Conservation (phyloP, 1,284 basidiomycete genomes). For the Fomitiporia mediterranea region DNA sequence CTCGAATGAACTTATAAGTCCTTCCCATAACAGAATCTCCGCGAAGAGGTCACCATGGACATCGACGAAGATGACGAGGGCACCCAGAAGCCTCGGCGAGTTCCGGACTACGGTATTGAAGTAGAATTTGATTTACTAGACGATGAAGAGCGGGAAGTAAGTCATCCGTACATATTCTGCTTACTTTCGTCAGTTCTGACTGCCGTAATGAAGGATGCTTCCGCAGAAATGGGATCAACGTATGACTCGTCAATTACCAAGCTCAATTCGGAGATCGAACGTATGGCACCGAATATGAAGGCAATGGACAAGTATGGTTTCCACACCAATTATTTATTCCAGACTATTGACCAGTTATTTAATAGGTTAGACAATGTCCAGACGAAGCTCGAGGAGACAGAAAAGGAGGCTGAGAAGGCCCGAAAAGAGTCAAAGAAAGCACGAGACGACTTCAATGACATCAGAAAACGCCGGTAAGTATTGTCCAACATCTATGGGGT, state of each 20-base stretch:
- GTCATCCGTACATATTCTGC: constrained; percentile 16
- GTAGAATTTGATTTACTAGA: constrained; percentile 81
- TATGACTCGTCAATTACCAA: constrained; percentile 77
- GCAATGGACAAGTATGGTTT: constrained; percentile 74
- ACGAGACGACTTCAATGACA: constrained; percentile 85
- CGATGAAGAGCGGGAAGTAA: constrained; percentile 78
- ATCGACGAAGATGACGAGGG: constrained; percentile 82
- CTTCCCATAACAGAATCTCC: constrained; percentile 52
- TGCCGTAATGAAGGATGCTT: constrained; percentile 48
- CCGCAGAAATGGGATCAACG: constrained; percentile 63
- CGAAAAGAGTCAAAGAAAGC: constrained; percentile 84
- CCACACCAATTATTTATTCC: constrained; percentile 1
- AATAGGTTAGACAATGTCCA: constrained; percentile 89
- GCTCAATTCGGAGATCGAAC: constrained; percentile 81
- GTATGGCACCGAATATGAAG: constrained; percentile 95
- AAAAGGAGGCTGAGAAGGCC: constrained; percentile 73
- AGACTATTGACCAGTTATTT: constrained; percentile 6
- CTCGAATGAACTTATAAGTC: too few species aligned
- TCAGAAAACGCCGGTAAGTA: constrained; percentile 76
- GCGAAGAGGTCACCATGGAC: constrained; percentile 86
- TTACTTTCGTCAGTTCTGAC: neutral
- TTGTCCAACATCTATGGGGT: too few species aligned
- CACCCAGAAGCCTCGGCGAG: constrained; percentile 66
- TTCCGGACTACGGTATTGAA: constrained; percentile 85
- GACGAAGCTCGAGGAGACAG: constrained; percentile 64